Base-by-base conservation (phyloP, 345 rosid genomes). In the Gossypium stocksii region DNA sequence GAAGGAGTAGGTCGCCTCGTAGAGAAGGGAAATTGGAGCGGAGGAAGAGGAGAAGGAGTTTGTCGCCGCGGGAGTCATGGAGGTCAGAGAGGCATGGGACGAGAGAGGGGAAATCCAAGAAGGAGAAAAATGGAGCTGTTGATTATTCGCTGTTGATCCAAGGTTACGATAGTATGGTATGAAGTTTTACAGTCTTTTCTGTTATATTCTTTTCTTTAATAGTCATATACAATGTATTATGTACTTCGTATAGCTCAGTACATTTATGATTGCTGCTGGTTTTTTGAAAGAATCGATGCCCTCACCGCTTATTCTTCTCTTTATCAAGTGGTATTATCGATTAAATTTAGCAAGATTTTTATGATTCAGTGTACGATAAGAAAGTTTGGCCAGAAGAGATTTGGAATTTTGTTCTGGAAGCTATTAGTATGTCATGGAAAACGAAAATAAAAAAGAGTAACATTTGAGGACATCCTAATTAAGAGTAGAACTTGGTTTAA, bases 121-220 rank as follows among this genome's bases (percentile, higher is more conserved):
- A 84, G 76, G 51, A 20, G 44, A 75, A 22, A 59, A 78, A 78
- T 59, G 79, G 63, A 49, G 78, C 74, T 74, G 69, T 80, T 73
- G 90, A 94, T 84, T 89, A 88, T 81, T 83, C 91, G 9, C 79
- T 77, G 49, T 74, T 87, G 71, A 89, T 94, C 75, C 76, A 85
- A 57, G 94, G 97, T 77, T 92, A 88, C 71, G 91, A 90, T 65
- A 83, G 80, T 16, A 88, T 92, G 98, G 98, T 94, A 77, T 8
- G 77, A 9, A 12, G 9, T 70, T 8, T 45, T 17, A 13, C 43
- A 19, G 22, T 64, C n/a, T 34, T 25, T 14, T 23, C 9, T 49
- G 3, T 5, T n/a, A 4, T 45, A 10, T 29, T 48, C 4, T 66
- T 66, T 66, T 23, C 10, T 22, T 23, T 67, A 20, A 38, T 38